Evolutionary conservation across 2,329 filamentous ascomycete genomes (phyloP).

Genomic region (Colletotrichum simmondsii): DNA sequence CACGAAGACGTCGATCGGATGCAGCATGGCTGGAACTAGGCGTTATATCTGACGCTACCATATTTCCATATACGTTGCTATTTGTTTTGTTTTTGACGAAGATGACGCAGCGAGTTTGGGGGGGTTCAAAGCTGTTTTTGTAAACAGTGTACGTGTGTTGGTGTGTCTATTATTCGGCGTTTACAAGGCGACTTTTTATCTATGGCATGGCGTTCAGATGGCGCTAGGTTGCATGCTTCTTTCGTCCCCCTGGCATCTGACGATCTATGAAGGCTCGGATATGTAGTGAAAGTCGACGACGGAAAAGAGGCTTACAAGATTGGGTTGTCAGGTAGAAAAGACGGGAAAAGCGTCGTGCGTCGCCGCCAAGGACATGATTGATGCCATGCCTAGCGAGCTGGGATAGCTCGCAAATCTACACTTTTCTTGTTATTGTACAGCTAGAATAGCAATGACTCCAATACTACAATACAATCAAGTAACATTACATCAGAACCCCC

Average conservation of each 20-base stretch:
- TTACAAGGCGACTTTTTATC: not conserved
- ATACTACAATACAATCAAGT: not conserved
- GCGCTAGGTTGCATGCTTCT: not conserved
- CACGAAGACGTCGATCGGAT: conserved; percentile 50
- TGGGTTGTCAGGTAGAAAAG: not conserved
- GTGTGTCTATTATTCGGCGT: conserved; percentile 7
- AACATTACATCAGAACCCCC: not conserved
- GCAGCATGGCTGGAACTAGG: conserved; percentile 20
- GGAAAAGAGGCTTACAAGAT: not conserved
- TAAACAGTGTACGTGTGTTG: conserved; percentile 8
- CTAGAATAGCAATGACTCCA: conserved; percentile 18
- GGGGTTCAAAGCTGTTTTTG: conserved; percentile 17
- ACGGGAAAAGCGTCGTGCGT: not conserved
- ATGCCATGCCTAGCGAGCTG: conserved; percentile 10
- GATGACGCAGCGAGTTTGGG: conserved; percentile 31
- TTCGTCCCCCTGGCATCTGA: not conserved
- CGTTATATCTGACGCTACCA: not conserved
- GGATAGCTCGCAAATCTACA: conserved; percentile 14
- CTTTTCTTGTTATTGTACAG: conserved; percentile 21
- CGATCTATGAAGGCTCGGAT: not conserved
- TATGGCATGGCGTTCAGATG: conserved; percentile 24
- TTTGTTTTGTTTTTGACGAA: conserved; percentile 22
- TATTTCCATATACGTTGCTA: not conserved
- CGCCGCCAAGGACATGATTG: conserved; percentile 5
- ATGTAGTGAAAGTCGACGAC: not conserved